These are phyloP conservation scores for Sideroxylon spinosum DNA, from an alignment of 179 eudicot genomes.

Conservation along the genomic window DNA sequence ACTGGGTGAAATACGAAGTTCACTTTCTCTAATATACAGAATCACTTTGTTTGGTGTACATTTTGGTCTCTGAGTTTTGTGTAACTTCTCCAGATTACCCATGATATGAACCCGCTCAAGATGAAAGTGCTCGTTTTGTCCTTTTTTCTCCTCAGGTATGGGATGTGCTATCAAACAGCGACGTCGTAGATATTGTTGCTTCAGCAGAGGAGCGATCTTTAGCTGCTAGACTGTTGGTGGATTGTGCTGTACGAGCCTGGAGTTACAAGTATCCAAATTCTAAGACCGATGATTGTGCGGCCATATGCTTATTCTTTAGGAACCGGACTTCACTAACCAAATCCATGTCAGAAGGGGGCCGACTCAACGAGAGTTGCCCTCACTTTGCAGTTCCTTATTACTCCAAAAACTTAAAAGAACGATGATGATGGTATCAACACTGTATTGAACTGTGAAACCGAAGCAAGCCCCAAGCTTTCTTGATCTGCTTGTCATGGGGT, in stretches of 20 bases:
- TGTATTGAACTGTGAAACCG: not conserved
- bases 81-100: not conserved
- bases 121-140: not conserved
- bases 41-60: not conserved
- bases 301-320: conserved; percentile 23
- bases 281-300: conserved; percentile 24
- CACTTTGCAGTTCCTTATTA: not conserved
- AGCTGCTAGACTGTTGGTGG: conserved; percentile 22
- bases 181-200: conserved; percentile 22
- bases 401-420: not conserved
- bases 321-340: conserved; percentile 26
- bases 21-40: not conserved
- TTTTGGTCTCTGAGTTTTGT: not conserved
- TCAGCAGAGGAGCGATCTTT: conserved; percentile 19
- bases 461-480: not conserved
- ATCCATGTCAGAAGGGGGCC: conserved; percentile 35
- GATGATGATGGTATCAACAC: conserved; percentile 17
- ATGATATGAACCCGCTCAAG: not conserved
- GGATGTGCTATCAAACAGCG: conserved; percentile 28
- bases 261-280: conserved; percentile 23
- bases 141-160: conserved; percentile 15
- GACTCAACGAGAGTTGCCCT: conserved; percentile 8
- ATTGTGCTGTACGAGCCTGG: conserved; percentile 25
- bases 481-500: not conserved
- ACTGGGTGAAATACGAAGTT: not conserved